Conservation (phyloP, 768 basidiomycete species). For the Suillus tomentosus region DNA sequence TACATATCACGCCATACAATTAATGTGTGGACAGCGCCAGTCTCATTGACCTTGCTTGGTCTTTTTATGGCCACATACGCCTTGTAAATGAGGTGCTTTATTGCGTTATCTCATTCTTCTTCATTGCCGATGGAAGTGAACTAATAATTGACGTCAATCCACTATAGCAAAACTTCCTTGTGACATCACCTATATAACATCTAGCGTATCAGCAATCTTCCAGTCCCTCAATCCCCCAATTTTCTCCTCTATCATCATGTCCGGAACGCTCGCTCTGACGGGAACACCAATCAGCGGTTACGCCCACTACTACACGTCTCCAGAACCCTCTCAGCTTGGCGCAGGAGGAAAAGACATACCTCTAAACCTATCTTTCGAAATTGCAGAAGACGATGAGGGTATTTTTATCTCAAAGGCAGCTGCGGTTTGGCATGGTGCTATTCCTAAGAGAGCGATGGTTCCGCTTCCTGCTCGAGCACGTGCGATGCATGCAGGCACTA, state of each 20-base stretch:
- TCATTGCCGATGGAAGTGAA: neutral
- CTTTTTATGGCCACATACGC: neutral
- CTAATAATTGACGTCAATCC: slow-evolving; percentile 1
- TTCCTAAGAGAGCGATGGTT: slow-evolving; percentile 6
- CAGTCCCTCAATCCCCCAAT: neutral
- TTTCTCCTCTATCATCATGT: neutral
- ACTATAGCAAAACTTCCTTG: neutral
- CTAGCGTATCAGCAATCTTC: neutral
- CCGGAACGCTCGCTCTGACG: neutral
- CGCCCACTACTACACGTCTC: slow-evolving; percentile 8
- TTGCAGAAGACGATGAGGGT: slow-evolving; percentile 8
- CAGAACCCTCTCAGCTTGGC: neutral
- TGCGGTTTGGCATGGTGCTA: slow-evolving; percentile 5
- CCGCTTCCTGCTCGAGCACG: slow-evolving; percentile 6
- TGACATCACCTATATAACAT: neutral
- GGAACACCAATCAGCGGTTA: neutral
- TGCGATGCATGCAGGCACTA: neutral
- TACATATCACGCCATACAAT: neutral
- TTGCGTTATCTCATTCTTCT: slow-evolving; percentile 9
- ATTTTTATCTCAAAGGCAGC: slow-evolving; percentile 8
- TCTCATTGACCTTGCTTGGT: neutral
- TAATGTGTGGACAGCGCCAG: neutral
- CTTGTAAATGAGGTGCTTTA: slow-evolving; percentile 10
- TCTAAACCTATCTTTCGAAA: slow-evolving; percentile 4
- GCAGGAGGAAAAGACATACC: neutral